phyloP scores from a whole-genome alignment of 2,329 filamentous ascomycete species.

The Harringtonia aguacate region DNA sequence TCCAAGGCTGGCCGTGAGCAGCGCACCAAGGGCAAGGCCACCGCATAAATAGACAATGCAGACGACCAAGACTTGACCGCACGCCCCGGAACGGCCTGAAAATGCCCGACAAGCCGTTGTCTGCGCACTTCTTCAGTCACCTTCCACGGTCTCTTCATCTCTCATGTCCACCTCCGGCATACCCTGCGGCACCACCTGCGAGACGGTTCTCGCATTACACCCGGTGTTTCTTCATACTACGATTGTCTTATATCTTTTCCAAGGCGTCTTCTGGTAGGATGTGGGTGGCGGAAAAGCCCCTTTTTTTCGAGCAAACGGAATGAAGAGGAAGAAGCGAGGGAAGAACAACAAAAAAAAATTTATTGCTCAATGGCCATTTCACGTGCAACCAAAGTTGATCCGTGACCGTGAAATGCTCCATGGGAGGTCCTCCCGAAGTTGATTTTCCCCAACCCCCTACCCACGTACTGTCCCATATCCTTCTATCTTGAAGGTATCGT shows the following conservation, averaged over 20 bases:
- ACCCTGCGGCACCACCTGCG: background rate
- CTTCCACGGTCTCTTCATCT: too few species aligned
- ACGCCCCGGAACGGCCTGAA: slow-evolving; percentile 24
- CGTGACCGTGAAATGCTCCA: slow-evolving; percentile 56
- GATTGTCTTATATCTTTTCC: slow-evolving; percentile 5
- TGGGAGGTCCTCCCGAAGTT: slow-evolving; percentile 67
- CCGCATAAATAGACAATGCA: slow-evolving; percentile 26
- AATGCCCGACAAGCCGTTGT: too few species aligned
- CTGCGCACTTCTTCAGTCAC: too few species aligned
- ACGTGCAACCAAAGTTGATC: slow-evolving; percentile 21
- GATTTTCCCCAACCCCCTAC: slow-evolving; percentile 8
- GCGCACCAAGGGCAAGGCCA: slow-evolving; percentile 59
- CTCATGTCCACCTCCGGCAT: too few species aligned
- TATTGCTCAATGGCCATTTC: slow-evolving; percentile 62
- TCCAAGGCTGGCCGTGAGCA: slow-evolving; percentile 72
- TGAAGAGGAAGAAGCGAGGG: slow-evolving; percentile 9
- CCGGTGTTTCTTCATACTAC: background rate
- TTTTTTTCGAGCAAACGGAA: slow-evolving; percentile 8
- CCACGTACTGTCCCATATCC: background rate
- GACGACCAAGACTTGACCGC: too few species aligned
- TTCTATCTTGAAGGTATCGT: too few species aligned
- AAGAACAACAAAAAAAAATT: slow-evolving; percentile 22
- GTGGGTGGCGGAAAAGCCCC: slow-evolving; percentile 6
- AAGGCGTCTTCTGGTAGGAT: slow-evolving; percentile 11
- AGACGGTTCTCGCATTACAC: background rate